These are phyloP conservation scores for Polytolypa hystricis DNA, from an alignment of 2,329 filamentous ascomycete species.

Conservation along the genomic window DNA sequence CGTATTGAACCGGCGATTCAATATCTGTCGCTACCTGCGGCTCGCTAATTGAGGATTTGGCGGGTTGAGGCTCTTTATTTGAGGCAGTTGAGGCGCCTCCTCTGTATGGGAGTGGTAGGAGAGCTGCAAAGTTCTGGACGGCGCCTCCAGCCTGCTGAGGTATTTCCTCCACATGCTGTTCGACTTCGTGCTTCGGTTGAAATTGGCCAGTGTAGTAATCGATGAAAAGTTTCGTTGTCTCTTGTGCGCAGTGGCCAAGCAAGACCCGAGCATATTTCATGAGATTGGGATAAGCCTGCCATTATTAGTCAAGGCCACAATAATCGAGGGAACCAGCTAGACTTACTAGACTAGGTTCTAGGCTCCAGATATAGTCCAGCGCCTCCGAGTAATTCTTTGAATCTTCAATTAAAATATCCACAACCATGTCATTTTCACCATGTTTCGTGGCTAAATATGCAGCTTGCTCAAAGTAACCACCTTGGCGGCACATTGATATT, in stretches of 20 bases:
- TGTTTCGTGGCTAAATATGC: slow-evolving; percentile 92
- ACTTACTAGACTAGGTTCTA: slow-evolving; percentile 65
- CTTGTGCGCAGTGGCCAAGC: slow-evolving; percentile 70
- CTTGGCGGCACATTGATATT: slow-evolving; percentile 94
- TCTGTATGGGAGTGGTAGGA: slow-evolving; percentile 80
- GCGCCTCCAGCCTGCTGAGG: slow-evolving; percentile 54
- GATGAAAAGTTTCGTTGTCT: slow-evolving; percentile 79
- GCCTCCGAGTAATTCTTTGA: slow-evolving; percentile 83
- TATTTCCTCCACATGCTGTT: slow-evolving; percentile 37
- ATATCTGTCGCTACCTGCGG: slow-evolving; percentile 16
- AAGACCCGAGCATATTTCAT: slow-evolving; percentile 93
- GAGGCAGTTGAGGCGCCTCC: slow-evolving; percentile 42
- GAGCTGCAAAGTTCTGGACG: slow-evolving; percentile 72
- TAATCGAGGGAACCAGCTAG: too few relatives aligned
- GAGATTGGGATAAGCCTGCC: slow-evolving; percentile 69
- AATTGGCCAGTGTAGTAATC: slow-evolving; percentile 90
- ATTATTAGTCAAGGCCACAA: too few relatives aligned
- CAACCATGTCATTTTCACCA: slow-evolving; percentile 82
- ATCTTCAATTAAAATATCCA: slow-evolving; percentile 92
- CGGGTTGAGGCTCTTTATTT: slow-evolving; percentile 23
- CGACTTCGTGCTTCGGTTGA: slow-evolving; percentile 54
- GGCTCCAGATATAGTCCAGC: slow-evolving; percentile 78
- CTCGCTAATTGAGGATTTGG: slow-evolving; percentile 23
- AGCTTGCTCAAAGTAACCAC: slow-evolving; percentile 92
- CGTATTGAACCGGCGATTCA: slow-evolving; percentile 51